phyloP scores from a whole-genome alignment of 2,329 filamentous ascomycete genomes.

The Colletotrichum sp. region DNA sequence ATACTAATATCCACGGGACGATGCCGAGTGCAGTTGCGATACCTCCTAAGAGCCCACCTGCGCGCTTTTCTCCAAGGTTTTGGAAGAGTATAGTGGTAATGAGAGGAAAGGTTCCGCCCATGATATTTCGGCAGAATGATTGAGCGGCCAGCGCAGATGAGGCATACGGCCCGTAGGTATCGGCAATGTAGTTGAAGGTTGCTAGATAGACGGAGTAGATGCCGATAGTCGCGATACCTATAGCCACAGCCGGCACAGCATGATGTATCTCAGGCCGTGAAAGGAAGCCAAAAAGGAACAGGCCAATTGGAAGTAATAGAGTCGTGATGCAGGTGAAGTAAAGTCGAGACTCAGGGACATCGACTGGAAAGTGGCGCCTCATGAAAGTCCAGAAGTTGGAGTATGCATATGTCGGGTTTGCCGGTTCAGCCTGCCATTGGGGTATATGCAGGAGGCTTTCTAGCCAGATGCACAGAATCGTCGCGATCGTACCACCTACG shows the following conservation, averaged over 20 bases:
- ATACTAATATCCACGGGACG: background rate
- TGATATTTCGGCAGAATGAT: background rate
- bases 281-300: background rate
- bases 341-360: background rate
- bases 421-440: background rate
- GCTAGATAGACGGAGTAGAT: background rate
- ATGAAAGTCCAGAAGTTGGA: background rate
- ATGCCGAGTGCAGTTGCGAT: background rate
- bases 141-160: background rate
- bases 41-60: background rate
- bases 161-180: background rate
- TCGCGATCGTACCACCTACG: background rate
- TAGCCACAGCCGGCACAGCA: background rate
- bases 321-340: background rate
- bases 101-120: background rate
- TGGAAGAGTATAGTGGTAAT: background rate
- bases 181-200: background rate
- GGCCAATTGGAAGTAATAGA: background rate
- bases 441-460: background rate
- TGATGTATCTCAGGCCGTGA: background rate
- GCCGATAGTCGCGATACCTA: background rate
- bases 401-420: background rate
- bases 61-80: background rate
- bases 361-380: background rate
- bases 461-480: background rate